Evolutionary conservation across 2,329 filamentous ascomycete genomes (phyloP), one percentile per base, ranked within the genome.

Genomic region (Dryadomyces quercus-mongolicae): DNA sequence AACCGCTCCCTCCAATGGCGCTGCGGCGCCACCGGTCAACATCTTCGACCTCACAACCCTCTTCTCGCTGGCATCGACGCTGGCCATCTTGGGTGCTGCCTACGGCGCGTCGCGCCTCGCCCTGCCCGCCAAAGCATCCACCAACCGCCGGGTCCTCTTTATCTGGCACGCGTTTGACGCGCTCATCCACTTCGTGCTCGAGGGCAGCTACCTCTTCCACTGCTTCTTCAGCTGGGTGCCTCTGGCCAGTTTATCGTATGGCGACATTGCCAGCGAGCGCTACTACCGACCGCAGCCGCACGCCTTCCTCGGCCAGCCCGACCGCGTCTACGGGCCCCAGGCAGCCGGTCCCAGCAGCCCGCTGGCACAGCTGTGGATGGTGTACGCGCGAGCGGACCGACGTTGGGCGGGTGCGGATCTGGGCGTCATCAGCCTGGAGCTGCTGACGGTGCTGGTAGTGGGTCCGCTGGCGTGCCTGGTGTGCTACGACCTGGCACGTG

Each of bases 121-220:
- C 21, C 70, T 80, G 21, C 66, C 84, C 4, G 65, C 70, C 18
- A 73, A 81, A 12, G 70, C 78, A 1, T 66, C 71, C 42, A 78
- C 82, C 52, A 75, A 77, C 54, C 88, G 88, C 59, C 88, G 90
- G 58, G 72, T 87, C 65, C 82, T 96, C 60, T 95, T 95, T 76
- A 80, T 94, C 70, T 96, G 92, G 92, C 91, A 96, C 72, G 78
- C 88, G 42, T 94, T 95, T 71, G 91, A 96, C 68, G 88, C 88
- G 36, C 78, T 96, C 46, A 92, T 91, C 64, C 93, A 98, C 73
- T 82, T 94, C 69, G 75, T 89, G 67, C 86, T 97, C 66, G 92
- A 97, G 72, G 91, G 89, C 53, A 85, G 82, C 63, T 97, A 89
- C 70, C 81, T 96, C 22, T 96, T 90, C 76, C 88, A 95, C 71